Conservation (phyloP, 148 eudicot genomes). For the Camellia lanceoleosa region DNA sequence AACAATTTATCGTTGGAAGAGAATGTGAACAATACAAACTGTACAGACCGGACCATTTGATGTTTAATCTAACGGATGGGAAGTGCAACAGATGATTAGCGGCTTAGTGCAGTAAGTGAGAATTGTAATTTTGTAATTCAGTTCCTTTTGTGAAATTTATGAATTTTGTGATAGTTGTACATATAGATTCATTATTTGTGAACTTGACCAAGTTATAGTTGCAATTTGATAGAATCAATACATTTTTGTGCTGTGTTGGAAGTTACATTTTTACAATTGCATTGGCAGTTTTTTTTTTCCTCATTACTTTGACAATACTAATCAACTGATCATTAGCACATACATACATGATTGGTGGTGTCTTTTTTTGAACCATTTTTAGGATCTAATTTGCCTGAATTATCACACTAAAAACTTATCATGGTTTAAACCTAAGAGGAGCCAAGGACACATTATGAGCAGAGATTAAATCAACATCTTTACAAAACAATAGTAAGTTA, state of each 20-base stretch:
- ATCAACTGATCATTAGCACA: neutral
- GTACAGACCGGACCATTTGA: neutral
- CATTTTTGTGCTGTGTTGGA: neutral
- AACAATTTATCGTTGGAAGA: neutral
- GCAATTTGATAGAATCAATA: neutral
- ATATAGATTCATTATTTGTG: neutral
- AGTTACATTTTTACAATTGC: neutral
- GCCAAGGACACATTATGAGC: neutral
- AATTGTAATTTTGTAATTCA: neutral
- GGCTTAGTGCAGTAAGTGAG: neutral
- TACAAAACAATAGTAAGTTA: too few species aligned
- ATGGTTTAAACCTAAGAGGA: neutral
- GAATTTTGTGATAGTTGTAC: neutral
- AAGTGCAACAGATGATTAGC: neutral
- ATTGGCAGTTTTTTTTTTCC: neutral
- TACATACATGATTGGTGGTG: neutral
- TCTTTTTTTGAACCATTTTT: constrained; percentile 5
- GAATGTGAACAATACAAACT: neutral
- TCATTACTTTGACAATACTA: neutral
- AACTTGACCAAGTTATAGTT: neutral
- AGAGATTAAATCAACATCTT: neutral
- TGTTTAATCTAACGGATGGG: neutral
- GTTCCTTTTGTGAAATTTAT: neutral
- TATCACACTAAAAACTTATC: neutral
- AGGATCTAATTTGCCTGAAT: neutral